Evolutionary conservation across 352 stramenopile species (phyloP).

Genomic region (Phytophthora ramorum): DNA sequence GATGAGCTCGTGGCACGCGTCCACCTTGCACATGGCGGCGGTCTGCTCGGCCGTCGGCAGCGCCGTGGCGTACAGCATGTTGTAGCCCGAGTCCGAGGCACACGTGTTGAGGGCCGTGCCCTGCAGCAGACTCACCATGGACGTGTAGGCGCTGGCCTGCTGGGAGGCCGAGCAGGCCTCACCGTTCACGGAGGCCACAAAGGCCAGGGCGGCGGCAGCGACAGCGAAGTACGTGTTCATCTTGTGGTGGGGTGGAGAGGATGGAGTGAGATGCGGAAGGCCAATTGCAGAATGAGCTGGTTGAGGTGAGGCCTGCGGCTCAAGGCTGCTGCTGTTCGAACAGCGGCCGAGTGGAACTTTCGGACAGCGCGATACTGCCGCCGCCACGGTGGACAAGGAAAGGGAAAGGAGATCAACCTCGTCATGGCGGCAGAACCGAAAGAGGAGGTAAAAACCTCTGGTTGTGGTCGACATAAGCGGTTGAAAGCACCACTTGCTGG

Average conservation of each 20-base stretch:
- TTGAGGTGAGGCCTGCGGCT: background rate
- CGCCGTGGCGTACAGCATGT: conserved; percentile 42
- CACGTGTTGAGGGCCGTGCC: conserved; percentile 26
- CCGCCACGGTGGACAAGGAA: conserved; percentile 15
- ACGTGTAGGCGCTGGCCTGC: conserved; percentile 31
- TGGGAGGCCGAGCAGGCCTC: conserved; percentile 28
- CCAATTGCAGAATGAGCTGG: conserved; percentile 42
- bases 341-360: conserved; percentile 12
- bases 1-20: conserved; percentile 45
- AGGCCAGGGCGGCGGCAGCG: conserved; percentile 29
- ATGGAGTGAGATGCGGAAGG: conserved; percentile 20
- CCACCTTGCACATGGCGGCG: conserved; percentile 45
- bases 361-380: conserved; percentile 13
- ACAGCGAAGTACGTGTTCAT: conserved; percentile 47
- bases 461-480: background rate
- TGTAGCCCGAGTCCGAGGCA: conserved; percentile 36
- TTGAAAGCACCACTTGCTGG: background rate
- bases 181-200: conserved; percentile 37
- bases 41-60: conserved; percentile 41
- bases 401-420: conserved; percentile 2
- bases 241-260: conserved; percentile 8
- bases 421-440: background rate
- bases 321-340: conserved; percentile 2
- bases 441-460: background rate
- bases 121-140: conserved; percentile 29